phyloP scores from a whole-genome alignment of 2,329 filamentous ascomycete species.

The Volutella citrinella region DNA sequence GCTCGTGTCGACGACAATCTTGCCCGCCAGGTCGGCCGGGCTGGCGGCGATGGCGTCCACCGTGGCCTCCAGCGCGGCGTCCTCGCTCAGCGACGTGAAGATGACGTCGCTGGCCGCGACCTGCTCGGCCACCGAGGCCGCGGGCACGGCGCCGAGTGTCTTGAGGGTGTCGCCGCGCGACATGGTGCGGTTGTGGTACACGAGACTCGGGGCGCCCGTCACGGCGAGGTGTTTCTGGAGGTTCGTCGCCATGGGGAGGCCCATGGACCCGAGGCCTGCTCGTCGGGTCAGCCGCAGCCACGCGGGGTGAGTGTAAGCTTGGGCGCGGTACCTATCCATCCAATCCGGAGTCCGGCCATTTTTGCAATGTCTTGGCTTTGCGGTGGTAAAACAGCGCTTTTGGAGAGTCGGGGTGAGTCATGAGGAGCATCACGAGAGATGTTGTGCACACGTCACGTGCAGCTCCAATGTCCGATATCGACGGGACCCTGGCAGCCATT shows the following conservation, averaged over 20 bases:
- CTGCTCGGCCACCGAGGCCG: constrained; percentile 22
- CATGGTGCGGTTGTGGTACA: constrained; percentile 46
- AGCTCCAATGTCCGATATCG: too few relatives aligned
- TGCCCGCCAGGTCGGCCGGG: constrained; percentile 27
- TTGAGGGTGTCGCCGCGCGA: constrained; percentile 37
- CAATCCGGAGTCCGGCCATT: constrained; percentile 9
- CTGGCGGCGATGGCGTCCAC: constrained; percentile 28
- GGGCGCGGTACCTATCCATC: constrained; percentile 9
- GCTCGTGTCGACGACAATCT: constrained; percentile 47
- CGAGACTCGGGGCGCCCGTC: constrained; percentile 23
- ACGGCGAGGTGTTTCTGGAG: constrained; percentile 40
- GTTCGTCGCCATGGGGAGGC: constrained; percentile 46
- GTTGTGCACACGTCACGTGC: too few relatives aligned
- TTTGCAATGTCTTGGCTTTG: too few relatives aligned
- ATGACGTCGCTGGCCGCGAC: constrained; percentile 30
- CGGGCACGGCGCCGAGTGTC: constrained; percentile 24
- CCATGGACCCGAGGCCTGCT: constrained; percentile 49
- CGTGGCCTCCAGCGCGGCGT: constrained; percentile 34
- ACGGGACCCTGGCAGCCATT: too few relatives aligned
- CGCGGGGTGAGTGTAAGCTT: accelerated
- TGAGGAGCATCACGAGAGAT: too few relatives aligned
- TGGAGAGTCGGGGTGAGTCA: too few relatives aligned
- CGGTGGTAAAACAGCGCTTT: too few relatives aligned
- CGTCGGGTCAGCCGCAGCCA: not conserved
- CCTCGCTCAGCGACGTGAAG: constrained; percentile 42